Percentiles rank a stretch among this genome's conserved stretches.
Evolutionary conservation across 2,329 filamentous ascomycete species (phyloP).

Genomic region (Microsporum ferrugineum): DNA sequence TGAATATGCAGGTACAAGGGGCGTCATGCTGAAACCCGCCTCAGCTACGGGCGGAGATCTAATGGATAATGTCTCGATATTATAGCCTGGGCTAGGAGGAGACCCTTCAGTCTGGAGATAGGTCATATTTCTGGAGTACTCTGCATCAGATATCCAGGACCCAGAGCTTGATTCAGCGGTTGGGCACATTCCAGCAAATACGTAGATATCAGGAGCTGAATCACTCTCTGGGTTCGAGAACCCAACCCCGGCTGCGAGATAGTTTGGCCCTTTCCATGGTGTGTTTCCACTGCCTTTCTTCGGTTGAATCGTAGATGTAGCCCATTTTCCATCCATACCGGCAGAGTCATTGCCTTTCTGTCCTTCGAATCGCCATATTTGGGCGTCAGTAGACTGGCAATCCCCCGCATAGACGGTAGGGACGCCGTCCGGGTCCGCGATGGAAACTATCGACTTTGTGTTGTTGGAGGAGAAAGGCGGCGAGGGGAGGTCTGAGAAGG

Average conservation of each 20-base stretch:
- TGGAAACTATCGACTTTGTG: constrained; percentile 52
- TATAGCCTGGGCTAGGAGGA: constrained; percentile 11
- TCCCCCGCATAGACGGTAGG: constrained; percentile 64
- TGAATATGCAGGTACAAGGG: constrained; percentile 57
- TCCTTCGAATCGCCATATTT: constrained; percentile 45
- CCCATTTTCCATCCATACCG: constrained; percentile 47
- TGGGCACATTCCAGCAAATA: constrained; percentile 88
- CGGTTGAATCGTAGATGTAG: constrained; percentile 25
- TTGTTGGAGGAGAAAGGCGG: constrained; percentile 49
- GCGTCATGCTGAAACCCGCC: constrained; percentile 76
- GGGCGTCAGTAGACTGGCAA: constrained; percentile 37
- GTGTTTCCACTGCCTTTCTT: constrained; percentile 20
- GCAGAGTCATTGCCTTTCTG: constrained; percentile 29
- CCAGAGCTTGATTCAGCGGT: constrained; percentile 30
- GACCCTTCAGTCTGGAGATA: constrained; percentile 32
- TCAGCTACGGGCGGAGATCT: constrained; percentile 62
- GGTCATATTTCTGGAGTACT: constrained; percentile 76
- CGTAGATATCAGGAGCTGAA: constrained; percentile 46
- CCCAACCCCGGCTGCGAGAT: constrained; percentile 49
- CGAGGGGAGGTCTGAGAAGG: constrained; percentile 22
- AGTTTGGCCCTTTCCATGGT: constrained; percentile 41
- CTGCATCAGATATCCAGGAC: constrained; percentile 56
- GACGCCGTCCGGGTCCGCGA: constrained; percentile 54
- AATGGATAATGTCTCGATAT: constrained; percentile 35
- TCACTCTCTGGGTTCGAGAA: constrained; percentile 50